phyloP scores from a whole-genome alignment of 768 basidiomycete genomes.

The Rhizopogon roseolus region DNA sequence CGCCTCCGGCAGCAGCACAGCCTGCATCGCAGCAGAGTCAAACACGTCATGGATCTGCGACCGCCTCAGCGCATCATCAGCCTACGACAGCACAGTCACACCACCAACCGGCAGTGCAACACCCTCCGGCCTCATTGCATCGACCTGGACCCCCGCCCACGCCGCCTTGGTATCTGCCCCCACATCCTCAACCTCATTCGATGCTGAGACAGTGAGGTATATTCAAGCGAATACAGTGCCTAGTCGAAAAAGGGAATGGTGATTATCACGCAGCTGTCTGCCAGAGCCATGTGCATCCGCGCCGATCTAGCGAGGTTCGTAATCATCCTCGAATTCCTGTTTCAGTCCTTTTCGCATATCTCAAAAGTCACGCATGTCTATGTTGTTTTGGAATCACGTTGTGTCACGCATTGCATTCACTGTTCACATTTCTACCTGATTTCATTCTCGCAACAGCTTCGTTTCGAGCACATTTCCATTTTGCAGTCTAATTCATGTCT shows the following conservation, averaged over 20 bases:
- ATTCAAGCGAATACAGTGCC: neutral
- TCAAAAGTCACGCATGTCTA: neutral
- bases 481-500: neutral
- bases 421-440: neutral
- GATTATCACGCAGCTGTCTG: neutral
- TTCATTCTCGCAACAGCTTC: neutral
- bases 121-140: neutral
- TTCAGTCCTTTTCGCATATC: neutral
- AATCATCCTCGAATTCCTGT: neutral
- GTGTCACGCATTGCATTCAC: neutral
- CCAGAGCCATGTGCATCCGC: neutral
- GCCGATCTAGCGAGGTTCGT: neutral
- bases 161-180: constrained; percentile 11
- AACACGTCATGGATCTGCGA: neutral
- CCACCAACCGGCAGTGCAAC: neutral
- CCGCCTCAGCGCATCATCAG: neutral
- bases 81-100: constrained; percentile 14
- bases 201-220: neutral
- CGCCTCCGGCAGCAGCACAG: neutral
- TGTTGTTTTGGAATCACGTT: neutral
- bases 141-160: constrained; percentile 12
- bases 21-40: constrained; percentile 1
- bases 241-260: neutral
- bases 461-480: too few relatives aligned
- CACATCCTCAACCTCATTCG: neutral